Conservation (phyloP, 257 asterid species). For the Plantago elongata region DNA sequence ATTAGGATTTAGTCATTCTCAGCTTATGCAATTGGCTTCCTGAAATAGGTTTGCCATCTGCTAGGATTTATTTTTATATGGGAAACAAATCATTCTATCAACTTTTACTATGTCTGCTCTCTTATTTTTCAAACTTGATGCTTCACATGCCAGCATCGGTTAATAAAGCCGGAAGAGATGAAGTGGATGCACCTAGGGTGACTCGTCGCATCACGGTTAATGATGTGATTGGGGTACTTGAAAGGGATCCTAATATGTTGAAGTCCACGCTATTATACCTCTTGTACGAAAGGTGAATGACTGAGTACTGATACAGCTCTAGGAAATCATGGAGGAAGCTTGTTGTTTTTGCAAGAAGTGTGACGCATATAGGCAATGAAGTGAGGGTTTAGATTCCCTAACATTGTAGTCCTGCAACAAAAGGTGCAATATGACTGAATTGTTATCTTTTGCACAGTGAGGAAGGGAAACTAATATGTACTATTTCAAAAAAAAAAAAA, state of each 20-base stretch:
- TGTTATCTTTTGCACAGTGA: too few species aligned
- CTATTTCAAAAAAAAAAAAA: too few species aligned
- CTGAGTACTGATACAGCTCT: conserved; percentile 28
- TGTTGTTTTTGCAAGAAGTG: too few species aligned
- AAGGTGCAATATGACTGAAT: too few species aligned
- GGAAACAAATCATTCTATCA: too few species aligned
- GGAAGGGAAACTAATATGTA: too few species aligned
- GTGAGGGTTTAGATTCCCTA: too few species aligned
- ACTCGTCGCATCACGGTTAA: conserved; percentile 62
- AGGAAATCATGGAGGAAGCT: conserved; percentile 18
- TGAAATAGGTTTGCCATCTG: background rate
- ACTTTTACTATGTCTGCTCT: background rate
- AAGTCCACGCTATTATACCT: conserved; percentile 62
- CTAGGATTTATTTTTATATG: background rate
- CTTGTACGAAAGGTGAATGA: conserved; percentile 39
- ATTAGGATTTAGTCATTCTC: too few species aligned
- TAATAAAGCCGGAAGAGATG: conserved; percentile 60
- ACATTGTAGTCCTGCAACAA: too few species aligned
- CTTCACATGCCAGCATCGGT: conserved; percentile 36
- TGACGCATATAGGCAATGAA: too few species aligned
- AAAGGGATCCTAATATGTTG: conserved; percentile 93
- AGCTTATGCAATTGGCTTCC: too few species aligned
- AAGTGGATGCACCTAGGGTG: conserved; percentile 42
- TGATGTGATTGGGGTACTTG: conserved; percentile 77
- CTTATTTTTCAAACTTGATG: background rate